Evolutionary conservation across 495 filamentous ascomycete species (phyloP).

Genomic region (Xylaria flabelliformis): DNA sequence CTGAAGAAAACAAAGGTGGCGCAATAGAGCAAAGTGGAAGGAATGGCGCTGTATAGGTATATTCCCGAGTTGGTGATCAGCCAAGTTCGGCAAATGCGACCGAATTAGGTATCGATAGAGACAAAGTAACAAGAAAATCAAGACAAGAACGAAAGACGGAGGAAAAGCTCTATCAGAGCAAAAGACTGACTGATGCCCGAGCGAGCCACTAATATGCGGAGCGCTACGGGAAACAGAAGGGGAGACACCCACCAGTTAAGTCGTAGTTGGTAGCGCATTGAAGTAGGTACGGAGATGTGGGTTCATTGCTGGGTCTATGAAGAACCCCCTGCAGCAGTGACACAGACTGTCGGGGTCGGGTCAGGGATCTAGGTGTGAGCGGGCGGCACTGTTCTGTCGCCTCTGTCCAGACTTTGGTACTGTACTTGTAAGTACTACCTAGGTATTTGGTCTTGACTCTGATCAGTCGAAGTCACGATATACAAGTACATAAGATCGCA

Average conservation of each 20-base stretch:
- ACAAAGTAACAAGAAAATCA: constrained; percentile 9
- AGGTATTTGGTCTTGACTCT: not conserved
- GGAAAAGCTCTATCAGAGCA: constrained; percentile 12
- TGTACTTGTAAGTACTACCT: not conserved
- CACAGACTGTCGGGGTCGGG: constrained; percentile 18
- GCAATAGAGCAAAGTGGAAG: not conserved
- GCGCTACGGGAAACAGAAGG: constrained; percentile 17
- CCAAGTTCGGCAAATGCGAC: constrained; percentile 1
- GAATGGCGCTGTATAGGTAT: constrained; percentile 9
- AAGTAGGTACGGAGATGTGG: not conserved
- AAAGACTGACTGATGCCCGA: constrained; percentile 21
- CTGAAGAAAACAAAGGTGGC: constrained; percentile 2
- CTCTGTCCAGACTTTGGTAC: constrained; percentile 1
- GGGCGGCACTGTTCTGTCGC: constrained; percentile 9
- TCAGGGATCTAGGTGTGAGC: not conserved
- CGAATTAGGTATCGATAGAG: constrained; percentile 3
- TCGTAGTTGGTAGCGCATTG: constrained; percentile 12
- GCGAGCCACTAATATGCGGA: constrained; percentile 10
- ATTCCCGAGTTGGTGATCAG: not conserved
- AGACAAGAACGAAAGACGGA: not conserved
- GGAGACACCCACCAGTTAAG: constrained; percentile 10
- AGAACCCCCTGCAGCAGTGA: constrained; percentile 21
- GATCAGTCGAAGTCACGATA: not conserved
- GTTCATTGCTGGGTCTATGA: constrained; percentile 1
- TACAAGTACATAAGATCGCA: not conserved